Evolutionary conservation across 306 rosid genomes (phyloP), one percentile per base, ranked within the genome.

Genomic region (Malus sylvestris): DNA sequence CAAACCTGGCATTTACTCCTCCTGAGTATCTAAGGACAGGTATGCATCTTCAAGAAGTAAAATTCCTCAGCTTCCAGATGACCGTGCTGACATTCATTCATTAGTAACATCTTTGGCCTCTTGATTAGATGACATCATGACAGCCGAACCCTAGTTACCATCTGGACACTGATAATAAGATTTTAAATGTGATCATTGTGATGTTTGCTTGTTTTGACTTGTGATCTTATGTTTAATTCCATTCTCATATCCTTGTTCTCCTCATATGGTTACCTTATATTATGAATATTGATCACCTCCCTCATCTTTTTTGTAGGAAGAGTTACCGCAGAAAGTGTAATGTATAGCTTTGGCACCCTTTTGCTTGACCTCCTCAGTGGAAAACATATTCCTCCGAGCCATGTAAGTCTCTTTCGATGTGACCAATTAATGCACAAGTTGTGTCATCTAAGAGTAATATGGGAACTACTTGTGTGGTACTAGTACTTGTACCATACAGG

Each of bases 321-420:
- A 86, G 94, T 95, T 59, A 92, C 93, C 29, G 87, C 98, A 38
- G 98, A 95, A 81, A 95, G 97, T 78, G 99, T 92, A 61, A 92
- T 83, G 32, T 95, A 92, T 68, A 95, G 98, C 82, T 95, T 95
- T 80, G 99, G 99, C 44, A 95, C 98, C 76, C 96, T 95, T 80
- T 84, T 91, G 86, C 92, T 95, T 73, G 99, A 95, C 83, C 99
- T 95, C 76, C 97, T 95, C 42, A 95, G 99, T 76, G 99, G 99
- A 69, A 95, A 95, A 25, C 98, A 95, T 75, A 92, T 95, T 82
- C 99, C 99, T 84, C 99, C 99, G 44, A 95, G 97, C 81, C 99
- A 90, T 88, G 99, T 90, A 87, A 87, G 97, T 82, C 75, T 76
- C 74, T 76, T 35, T 58, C 13, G 19, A 44, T 69, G 3, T 5